Evolutionary conservation across 768 basidiomycete genomes (phyloP).

Genomic region (Xanthoconium stramineum): DNA sequence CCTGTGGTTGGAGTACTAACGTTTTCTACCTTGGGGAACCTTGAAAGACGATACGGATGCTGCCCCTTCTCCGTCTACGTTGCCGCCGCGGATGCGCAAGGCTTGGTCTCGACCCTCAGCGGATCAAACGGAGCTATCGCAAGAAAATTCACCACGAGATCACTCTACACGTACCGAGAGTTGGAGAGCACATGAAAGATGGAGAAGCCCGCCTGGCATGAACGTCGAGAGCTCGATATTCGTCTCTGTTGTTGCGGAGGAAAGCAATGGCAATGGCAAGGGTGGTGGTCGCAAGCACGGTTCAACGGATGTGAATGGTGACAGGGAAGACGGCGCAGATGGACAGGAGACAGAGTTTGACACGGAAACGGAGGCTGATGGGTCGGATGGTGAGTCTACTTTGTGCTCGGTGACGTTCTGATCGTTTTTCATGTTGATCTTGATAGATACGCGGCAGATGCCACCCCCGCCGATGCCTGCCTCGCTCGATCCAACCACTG

Average conservation of each 20-base stretch:
- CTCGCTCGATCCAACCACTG: conserved; percentile 39
- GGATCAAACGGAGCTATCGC: neutral
- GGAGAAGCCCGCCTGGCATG: conserved; percentile 18
- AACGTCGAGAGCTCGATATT: conserved; percentile 22
- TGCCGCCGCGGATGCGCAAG: conserved; percentile 68
- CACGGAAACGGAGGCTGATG: conserved; percentile 29
- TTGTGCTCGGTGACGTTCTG: neutral
- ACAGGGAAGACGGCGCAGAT: conserved; percentile 16
- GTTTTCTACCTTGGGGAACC: neutral
- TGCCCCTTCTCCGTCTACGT: conserved; percentile 17
- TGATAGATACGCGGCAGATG: conserved; percentile 40
- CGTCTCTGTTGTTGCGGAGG: conserved; percentile 6
- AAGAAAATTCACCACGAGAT: neutral
- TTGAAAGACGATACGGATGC: conserved; percentile 15
- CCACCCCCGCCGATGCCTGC: conserved; percentile 52
- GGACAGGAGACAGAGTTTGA: conserved; percentile 32
- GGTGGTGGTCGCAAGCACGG: neutral
- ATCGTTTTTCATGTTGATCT: neutral
- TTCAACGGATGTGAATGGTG: neutral
- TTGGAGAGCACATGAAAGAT: conserved; percentile 18
- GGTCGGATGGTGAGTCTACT: conserved; percentile 19
- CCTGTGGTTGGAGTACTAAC: neutral
- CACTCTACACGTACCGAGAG: neutral
- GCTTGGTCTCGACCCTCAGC: conserved; percentile 30
- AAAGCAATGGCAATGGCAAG: neutral